phyloP scores from a whole-genome alignment of 495 filamentous ascomycete species.

The Neurospora tetrasperma region DNA sequence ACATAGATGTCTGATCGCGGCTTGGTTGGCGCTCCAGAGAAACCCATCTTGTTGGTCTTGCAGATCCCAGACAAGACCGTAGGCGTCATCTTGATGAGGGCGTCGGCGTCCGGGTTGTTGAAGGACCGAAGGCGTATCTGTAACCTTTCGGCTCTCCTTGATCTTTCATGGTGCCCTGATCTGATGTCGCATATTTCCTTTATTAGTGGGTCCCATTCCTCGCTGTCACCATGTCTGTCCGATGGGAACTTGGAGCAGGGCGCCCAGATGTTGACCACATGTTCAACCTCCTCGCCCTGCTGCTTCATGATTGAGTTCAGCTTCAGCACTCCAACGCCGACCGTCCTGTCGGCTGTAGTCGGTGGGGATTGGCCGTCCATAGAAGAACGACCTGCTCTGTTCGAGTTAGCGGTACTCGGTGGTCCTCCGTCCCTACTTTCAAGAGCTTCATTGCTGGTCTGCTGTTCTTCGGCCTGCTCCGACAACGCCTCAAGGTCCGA shows the following conservation, averaged over 20 bases:
- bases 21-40: slow-evolving; percentile 81
- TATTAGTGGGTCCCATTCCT: slow-evolving; percentile 69
- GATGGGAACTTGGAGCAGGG: slow-evolving; percentile 37
- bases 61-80: slow-evolving; percentile 74
- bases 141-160: slow-evolving; percentile 57
- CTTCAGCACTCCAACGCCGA: slow-evolving; percentile 76
- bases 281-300: slow-evolving; percentile 66
- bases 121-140: slow-evolving; percentile 72
- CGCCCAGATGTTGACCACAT: slow-evolving; percentile 69
- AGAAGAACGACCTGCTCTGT: slow-evolving; percentile 28
- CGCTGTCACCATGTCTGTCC: slow-evolving; percentile 44
- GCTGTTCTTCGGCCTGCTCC: slow-evolving; percentile 35
- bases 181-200: slow-evolving; percentile 62
- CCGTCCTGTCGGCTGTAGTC: slow-evolving; percentile 44
- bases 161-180: slow-evolving; percentile 62
- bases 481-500: slow-evolving; percentile 39
- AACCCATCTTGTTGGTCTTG: slow-evolving; percentile 82
- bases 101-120: slow-evolving; percentile 60
- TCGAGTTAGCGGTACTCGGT: slow-evolving; percentile 47
- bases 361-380: slow-evolving; percentile 35
- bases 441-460: slow-evolving; percentile 14
- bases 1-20: slow-evolving; percentile 90
- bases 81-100: slow-evolving; percentile 73
- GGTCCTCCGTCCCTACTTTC: slow-evolving; percentile 38
- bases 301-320: slow-evolving; percentile 69